Evolutionary conservation across 2,329 filamentous ascomycete species (phyloP).

Genomic region (Diplocarpon mali): DNA sequence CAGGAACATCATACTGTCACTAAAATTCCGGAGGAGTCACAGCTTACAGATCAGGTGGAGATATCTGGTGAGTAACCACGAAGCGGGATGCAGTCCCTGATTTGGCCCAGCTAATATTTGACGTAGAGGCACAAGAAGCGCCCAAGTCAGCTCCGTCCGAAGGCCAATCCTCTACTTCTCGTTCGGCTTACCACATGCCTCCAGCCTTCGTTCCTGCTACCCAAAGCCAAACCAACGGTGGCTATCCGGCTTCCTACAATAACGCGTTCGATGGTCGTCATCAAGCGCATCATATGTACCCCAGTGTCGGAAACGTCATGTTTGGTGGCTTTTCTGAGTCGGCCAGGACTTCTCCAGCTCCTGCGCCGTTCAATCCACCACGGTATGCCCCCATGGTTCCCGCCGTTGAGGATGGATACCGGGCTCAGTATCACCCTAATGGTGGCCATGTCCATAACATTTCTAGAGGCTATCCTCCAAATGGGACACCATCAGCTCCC

Average conservation of each 20-base stretch:
- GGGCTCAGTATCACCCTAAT: slow-evolving; percentile 13
- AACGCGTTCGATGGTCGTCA: slow-evolving; percentile 20
- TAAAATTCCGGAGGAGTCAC: slow-evolving; percentile 13
- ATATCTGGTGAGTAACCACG: slow-evolving; percentile 13
- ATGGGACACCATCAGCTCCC: slow-evolving; percentile 18
- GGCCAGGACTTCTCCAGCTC: slow-evolving; percentile 45
- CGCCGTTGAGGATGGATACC: slow-evolving; percentile 12
- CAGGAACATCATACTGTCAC: slow-evolving; percentile 5
- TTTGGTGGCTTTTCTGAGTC: slow-evolving; percentile 46
- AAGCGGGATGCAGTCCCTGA: neutral
- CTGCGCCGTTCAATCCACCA: slow-evolving; percentile 23
- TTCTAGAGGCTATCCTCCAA: slow-evolving; percentile 22
- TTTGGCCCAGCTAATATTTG: neutral
- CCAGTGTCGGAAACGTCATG: slow-evolving; percentile 44
- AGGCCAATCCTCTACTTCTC: slow-evolving; percentile 18
- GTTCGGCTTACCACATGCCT: slow-evolving; percentile 33
- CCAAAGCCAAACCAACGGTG: slow-evolving; percentile 7
- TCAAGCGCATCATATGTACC: slow-evolving; percentile 39
- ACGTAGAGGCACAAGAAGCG: slow-evolving; percentile 11
- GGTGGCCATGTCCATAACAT: slow-evolving; percentile 18
- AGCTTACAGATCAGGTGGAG: slow-evolving; percentile 9
- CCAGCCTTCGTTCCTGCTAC: slow-evolving; percentile 33
- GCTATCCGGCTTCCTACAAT: slow-evolving; percentile 8
- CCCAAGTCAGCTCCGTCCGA: slow-evolving; percentile 18
- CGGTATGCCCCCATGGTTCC: slow-evolving; percentile 21